Base-by-base conservation (phyloP, 208 protist genomes). In the Acanthamoeba comandoni region DNA sequence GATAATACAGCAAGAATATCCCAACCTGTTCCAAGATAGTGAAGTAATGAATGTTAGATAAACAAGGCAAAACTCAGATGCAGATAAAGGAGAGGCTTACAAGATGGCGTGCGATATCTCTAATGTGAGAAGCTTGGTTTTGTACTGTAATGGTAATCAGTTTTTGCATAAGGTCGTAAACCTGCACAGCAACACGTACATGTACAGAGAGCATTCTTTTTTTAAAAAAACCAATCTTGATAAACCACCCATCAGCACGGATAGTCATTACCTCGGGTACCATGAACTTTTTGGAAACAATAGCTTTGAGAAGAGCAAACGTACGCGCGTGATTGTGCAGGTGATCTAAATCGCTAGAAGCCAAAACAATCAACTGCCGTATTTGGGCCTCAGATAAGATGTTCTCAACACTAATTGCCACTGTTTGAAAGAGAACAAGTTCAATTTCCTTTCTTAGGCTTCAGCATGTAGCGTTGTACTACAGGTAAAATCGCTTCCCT, bases 1-100 rank as follows among this genome's bases (percentile, higher is more conserved):
- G 79, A 43, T 88, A 88, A 62, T 88, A 62, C 35, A 88, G 17
- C 35, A 88, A 48, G 58, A 88, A 88, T 39, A 35, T 9, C 29
- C 73, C 73, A n/a, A 84, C 0, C 73, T 43, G 5, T 43, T 43
- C 35, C 35, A 43, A 43, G n/a, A n/a, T n/a, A n/a, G 35, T 43
- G 35, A 5, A 43, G 35, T 43, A 43, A 43, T 43, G 35, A 43
- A 43, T 43, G 5, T 43, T 7, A 43, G 35, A 43, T 43, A 43
- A 1, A 43, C 35, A 43, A 43, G 35, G 35, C 35, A 43, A 43
- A 43, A 43, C 35, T 5, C 35, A 43, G 35, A 43, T 43, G 35
- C 35, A 43, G 35, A 43, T 65, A 26, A 65, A 65, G 5, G 58
- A 5, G n/a, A 5, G 22, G 35, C 35, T 43, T 43, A 43, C 35